phyloP scores from a whole-genome alignment of 768 basidiomycete genomes.

The Xerocomus brunneocitrinus region DNA sequence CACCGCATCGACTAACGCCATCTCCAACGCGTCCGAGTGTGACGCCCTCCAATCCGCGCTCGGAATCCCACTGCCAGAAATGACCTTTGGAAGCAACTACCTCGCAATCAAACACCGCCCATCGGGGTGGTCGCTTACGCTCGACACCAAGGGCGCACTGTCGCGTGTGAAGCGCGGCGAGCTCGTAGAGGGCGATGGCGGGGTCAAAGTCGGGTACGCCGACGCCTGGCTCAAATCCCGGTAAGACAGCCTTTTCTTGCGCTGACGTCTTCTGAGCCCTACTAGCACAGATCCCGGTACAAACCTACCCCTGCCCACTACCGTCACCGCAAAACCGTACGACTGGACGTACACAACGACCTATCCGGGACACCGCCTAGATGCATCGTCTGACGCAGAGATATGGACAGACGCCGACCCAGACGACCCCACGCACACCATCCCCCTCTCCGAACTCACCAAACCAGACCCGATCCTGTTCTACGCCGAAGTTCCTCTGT shows the following conservation, averaged over 20 bases:
- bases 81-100: slow-evolving; percentile 89
- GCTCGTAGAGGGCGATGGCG: slow-evolving; percentile 77
- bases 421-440: slow-evolving; percentile 52
- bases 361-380: slow-evolving; percentile 59
- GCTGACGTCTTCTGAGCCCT: slow-evolving; percentile 21
- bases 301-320: slow-evolving; percentile 60
- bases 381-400: slow-evolving; percentile 11
- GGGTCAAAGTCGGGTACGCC: slow-evolving; percentile 91
- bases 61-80: slow-evolving; percentile 87
- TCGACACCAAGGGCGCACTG: slow-evolving; percentile 67
- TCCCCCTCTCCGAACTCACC: slow-evolving; percentile 82
- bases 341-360: slow-evolving; percentile 98
- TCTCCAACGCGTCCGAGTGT: slow-evolving; percentile 72
- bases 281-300: slow-evolving; percentile 65
- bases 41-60: slow-evolving; percentile 62
- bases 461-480: slow-evolving; percentile 96
- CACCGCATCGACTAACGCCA: slow-evolving; percentile 67
- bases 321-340: slow-evolving; percentile 77
- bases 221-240: slow-evolving; percentile 91
- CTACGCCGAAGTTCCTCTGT: slow-evolving; percentile 91
- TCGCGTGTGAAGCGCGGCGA: slow-evolving; percentile 69
- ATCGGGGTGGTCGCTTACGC: slow-evolving; percentile 60
- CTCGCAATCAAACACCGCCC: slow-evolving; percentile 63
- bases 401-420: slow-evolving; percentile 55
- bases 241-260: slow-evolving; percentile 35